Conservation (phyloP, 495 filamentous ascomycete genomes). For the Penicillium daleae region DNA sequence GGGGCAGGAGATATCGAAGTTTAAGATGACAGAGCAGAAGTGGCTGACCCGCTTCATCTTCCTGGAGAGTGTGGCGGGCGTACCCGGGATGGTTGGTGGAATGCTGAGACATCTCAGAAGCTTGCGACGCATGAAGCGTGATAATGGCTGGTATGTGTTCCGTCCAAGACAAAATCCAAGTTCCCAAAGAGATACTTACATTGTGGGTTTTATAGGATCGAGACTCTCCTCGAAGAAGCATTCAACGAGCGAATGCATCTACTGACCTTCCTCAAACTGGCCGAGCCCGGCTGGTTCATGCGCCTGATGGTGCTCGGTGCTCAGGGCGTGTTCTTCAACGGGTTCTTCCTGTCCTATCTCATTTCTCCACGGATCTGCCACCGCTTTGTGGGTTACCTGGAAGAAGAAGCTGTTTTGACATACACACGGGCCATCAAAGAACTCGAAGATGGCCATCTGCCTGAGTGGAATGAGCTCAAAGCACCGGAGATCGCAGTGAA, state of each 20-base stretch:
- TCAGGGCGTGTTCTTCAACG: conserved; percentile 91
- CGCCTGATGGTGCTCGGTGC: conserved; percentile 81
- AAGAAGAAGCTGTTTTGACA: conserved; percentile 95
- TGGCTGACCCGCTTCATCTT: conserved; percentile 86
- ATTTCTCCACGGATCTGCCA: conserved; percentile 88
- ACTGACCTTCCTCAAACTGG: conserved; percentile 91
- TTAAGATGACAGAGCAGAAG: conserved; percentile 72
- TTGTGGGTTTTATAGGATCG: conserved; percentile 60
- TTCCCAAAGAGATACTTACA: not conserved
- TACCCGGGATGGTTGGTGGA: conserved; percentile 96
- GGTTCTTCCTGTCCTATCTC: conserved; percentile 87
- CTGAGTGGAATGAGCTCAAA: conserved; percentile 76
- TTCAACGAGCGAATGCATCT: conserved; percentile 98
- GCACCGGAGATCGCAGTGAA: conserved; percentile 86
- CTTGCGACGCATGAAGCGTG: conserved; percentile 80
- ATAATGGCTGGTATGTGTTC: conserved; percentile 81
- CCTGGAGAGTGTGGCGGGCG: conserved; percentile 90
- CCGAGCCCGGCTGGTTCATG: conserved; percentile 89
- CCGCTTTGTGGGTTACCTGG: conserved; percentile 94
- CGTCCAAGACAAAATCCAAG: not conserved
- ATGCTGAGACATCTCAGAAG: conserved; percentile 89
- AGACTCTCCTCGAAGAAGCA: conserved; percentile 89
- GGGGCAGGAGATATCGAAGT: conserved; percentile 47
- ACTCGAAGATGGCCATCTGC: conserved; percentile 79
- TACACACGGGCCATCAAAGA: conserved; percentile 88